phyloP scores from a whole-genome alignment of 2,329 filamentous ascomycete species.

The Stylonectria norvegica region DNA sequence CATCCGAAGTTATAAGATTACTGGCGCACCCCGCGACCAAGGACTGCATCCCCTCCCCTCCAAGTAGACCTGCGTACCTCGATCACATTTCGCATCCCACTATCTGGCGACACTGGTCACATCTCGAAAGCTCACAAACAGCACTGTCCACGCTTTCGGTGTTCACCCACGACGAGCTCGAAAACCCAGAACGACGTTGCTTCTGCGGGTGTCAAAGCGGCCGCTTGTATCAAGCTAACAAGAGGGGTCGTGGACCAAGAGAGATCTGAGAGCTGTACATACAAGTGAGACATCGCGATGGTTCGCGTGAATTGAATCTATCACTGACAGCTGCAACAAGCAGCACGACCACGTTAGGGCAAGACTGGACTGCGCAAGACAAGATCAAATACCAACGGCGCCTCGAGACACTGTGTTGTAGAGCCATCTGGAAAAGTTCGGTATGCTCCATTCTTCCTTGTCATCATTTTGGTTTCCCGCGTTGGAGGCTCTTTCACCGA shows the following conservation, averaged over 20 bases:
- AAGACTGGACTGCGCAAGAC: constrained; percentile 3
- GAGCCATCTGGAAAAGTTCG: background rate
- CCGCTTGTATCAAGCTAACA: constrained; percentile 11
- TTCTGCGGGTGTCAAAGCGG: constrained; percentile 12
- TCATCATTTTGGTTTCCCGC: background rate
- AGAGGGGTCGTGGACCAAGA: constrained; percentile 10
- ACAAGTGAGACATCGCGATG: constrained; percentile 20
- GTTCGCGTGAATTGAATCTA: constrained; percentile 9
- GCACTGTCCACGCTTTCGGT: background rate
- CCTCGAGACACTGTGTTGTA: background rate
- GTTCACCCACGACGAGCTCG: background rate
- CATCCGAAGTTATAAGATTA: constrained; percentile 21
- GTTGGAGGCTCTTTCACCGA: background rate
- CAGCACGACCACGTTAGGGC: constrained; percentile 9
- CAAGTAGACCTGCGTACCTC: background rate
- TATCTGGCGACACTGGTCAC: background rate
- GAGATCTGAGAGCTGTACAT: constrained; percentile 12
- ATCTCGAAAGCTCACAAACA: background rate
- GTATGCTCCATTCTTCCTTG: constrained; percentile 1
- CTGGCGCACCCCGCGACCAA: constrained; percentile 15
- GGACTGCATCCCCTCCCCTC: constrained; percentile 1
- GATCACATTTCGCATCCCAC: constrained; percentile 1
- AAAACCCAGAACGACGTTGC: constrained; percentile 5
- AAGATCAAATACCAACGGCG: constrained; percentile 1
- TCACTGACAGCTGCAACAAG: constrained; percentile 16